A percentile compares a stretch with the other conserved stretches of the same genome.
These are phyloP conservation scores for Ogataea nitratoaversa DNA, from an alignment of 805 yeast genomes.

Conservation along the genomic window DNA sequence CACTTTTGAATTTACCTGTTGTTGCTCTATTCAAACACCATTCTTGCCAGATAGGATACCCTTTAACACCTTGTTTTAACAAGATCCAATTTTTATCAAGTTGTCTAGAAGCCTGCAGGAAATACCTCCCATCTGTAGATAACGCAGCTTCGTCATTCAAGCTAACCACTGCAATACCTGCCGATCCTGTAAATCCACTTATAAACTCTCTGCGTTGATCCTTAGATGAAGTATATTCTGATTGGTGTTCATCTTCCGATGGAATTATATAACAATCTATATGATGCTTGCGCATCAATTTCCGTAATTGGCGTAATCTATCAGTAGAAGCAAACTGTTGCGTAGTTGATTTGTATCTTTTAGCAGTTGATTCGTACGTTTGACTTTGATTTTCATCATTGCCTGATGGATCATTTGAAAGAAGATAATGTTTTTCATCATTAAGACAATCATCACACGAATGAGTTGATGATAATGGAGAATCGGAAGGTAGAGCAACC, in stretches of 20 bases:
- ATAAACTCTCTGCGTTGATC: constrained; percentile 83
- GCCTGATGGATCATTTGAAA: too few relatives aligned
- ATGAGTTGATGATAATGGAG: neutral
- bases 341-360: neutral
- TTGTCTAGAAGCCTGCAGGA: constrained; percentile 83
- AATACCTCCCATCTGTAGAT: constrained; percentile 94
- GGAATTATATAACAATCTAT: constrained; percentile 53
- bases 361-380: constrained; percentile 1
- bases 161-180: constrained; percentile 88
- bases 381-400: too few relatives aligned
- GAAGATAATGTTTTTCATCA: neutral
- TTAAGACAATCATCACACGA: neutral
- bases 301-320: constrained; percentile 37
- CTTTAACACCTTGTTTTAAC: constrained; percentile 74
- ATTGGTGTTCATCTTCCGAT: constrained; percentile 90
- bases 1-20: constrained; percentile 42
- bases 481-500: neutral
- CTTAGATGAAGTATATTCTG: constrained; percentile 78
- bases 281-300: constrained; percentile 40
- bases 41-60: constrained; percentile 72
- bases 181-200: constrained; percentile 88
- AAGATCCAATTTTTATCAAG: constrained; percentile 75
- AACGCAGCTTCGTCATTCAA: constrained; percentile 57
- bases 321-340: constrained; percentile 28
- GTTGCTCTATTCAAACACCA: constrained; percentile 62